A percentile compares a stretch with the other conserved stretches of the same genome.
phyloP scores from a whole-genome alignment of 495 filamentous ascomycete species.

The Alectoria sarmentosa region DNA sequence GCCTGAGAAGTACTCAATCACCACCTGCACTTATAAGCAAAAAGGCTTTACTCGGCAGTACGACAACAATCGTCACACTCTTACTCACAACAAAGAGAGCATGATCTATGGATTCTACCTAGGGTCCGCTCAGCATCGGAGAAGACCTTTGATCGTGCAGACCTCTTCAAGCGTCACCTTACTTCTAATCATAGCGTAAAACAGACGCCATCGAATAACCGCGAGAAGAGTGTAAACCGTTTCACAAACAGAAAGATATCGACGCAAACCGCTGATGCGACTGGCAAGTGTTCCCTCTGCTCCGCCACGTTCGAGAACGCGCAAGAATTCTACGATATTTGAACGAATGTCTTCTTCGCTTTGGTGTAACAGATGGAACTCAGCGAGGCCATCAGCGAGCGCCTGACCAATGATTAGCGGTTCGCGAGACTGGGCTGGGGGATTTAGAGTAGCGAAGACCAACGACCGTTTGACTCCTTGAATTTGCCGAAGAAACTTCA shows the following conservation, averaged over 20 bases:
- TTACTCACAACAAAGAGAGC: slow-evolving; percentile 98
- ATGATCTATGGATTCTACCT: slow-evolving; percentile 99
- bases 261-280: slow-evolving; percentile 62
- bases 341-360: slow-evolving; percentile 95
- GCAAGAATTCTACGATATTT: slow-evolving; percentile 99
- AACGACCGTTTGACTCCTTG: too few species aligned
- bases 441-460: too few species aligned
- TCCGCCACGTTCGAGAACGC: slow-evolving; percentile 84
- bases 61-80: slow-evolving; percentile 95
- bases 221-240: slow-evolving; percentile 66
- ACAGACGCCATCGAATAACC: slow-evolving; percentile 89
- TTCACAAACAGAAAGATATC: slow-evolving; percentile 41
- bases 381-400: slow-evolving; percentile 90
- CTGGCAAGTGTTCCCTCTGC: slow-evolving; percentile 95
- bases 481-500: too few species aligned
- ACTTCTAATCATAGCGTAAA: slow-evolving; percentile 92
- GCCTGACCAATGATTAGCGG: slow-evolving; percentile 76
- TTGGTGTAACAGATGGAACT: slow-evolving; percentile 97
- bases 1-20: slow-evolving; percentile 94
- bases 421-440: slow-evolving; percentile 80
- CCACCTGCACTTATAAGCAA: slow-evolving; percentile 86
- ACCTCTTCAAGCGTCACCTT: slow-evolving; percentile 97
- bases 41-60: slow-evolving; percentile 98
- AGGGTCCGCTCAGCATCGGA: slow-evolving; percentile 80
- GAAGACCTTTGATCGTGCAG: slow-evolving; percentile 97